Percentiles rank a stretch among this genome's conserved stretches.
Conservation (phyloP, 371 early-diverging fungal species). For the Funneliformis caledonium region DNA sequence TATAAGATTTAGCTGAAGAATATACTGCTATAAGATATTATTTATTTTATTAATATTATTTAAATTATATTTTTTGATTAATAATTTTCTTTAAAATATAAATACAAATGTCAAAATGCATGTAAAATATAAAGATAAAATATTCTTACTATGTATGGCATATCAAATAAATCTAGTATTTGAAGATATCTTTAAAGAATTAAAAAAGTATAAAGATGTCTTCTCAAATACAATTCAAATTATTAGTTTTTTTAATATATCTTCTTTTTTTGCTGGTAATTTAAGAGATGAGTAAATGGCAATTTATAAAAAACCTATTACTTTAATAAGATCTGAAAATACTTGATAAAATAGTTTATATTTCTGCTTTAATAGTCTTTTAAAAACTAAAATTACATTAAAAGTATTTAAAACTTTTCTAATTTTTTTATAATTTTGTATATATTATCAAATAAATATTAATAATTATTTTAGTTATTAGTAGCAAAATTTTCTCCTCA, state of each 20-base stretch:
- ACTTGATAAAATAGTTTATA: slow-evolving; percentile 9
- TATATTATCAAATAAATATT: too few species aligned
- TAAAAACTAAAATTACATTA: slow-evolving; percentile 12
- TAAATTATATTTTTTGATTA: not conserved
- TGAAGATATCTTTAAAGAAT: slow-evolving; percentile 8
- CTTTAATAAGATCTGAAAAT: not conserved
- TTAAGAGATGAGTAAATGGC: slow-evolving; percentile 20
- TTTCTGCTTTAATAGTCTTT: slow-evolving; percentile 11
- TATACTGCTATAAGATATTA: not conserved
- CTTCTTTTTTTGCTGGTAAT: slow-evolving; percentile 1
- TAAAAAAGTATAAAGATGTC: not conserved
- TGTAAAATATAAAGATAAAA: not conserved
- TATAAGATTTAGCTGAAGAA: not conserved
- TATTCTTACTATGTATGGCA: not conserved
- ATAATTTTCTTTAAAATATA: not conserved
- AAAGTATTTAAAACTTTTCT: not conserved
- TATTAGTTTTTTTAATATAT: slow-evolving; percentile 10
- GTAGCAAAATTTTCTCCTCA: not conserved
- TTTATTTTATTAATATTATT: too few species aligned
- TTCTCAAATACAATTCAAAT: not conserved
- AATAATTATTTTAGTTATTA: not conserved
- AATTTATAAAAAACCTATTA: not conserved
- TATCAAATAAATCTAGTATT: slow-evolving; percentile 4
- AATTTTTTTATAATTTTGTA: not conserved
- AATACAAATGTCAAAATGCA: not conserved